These are phyloP conservation scores for Pyrus bretschneideri DNA, from an alignment of 306 rosid species.

Conservation along the genomic window DNA sequence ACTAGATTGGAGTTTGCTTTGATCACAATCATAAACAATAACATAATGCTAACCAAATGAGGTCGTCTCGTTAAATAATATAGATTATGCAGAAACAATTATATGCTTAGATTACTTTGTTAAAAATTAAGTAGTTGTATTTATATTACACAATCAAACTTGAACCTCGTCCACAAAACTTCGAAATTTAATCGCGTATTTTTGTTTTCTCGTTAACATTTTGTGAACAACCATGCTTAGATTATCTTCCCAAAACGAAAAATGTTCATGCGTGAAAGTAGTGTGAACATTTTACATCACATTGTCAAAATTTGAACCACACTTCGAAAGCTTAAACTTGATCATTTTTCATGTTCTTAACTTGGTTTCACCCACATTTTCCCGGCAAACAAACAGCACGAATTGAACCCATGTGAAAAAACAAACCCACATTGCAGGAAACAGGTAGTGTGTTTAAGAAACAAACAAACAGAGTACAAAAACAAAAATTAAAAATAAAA, in stretches of 20 bases:
- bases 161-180: too few species aligned
- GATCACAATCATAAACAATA: too few species aligned
- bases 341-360: background rate
- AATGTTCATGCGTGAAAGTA: too few species aligned
- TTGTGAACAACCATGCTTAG: too few species aligned
- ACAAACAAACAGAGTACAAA: background rate
- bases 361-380: background rate
- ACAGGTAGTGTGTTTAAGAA: background rate
- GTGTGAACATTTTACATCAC: background rate
- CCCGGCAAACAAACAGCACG: background rate
- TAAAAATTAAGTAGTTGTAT: background rate
- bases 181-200: too few species aligned
- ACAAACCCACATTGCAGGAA: background rate
- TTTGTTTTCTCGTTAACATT: too few species aligned
- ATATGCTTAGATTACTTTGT: background rate
- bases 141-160: too few species aligned
- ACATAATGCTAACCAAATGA: too few species aligned
- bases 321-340: background rate
- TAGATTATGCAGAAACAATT: background rate
- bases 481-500: too few species aligned
- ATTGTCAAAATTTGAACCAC: background rate
- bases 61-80: too few species aligned
- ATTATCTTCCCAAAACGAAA: too few species aligned
- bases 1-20: too few species aligned
- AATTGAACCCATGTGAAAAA: background rate